Percentiles rank a stretch among this genome's conserved stretches.
Conservation (phyloP, 1,284 basidiomycete species). For the Rhodotorula sp. region DNA sequence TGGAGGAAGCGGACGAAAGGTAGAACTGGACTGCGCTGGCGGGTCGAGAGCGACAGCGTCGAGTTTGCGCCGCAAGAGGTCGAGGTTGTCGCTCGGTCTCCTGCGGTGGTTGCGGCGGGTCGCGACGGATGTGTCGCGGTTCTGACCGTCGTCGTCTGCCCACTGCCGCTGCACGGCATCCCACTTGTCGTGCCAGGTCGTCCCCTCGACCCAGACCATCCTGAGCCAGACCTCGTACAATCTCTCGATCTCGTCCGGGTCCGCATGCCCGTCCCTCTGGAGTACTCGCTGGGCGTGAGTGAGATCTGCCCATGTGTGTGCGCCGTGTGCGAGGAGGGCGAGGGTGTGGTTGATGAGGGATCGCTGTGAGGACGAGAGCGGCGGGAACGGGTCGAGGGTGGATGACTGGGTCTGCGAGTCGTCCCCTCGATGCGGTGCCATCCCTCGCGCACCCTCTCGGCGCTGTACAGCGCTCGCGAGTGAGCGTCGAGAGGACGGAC, state of each 20-base stretch:
- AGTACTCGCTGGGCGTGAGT: neutral
- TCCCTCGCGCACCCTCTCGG: neutral
- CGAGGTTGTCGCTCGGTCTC: constrained; percentile 19
- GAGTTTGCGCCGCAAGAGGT: constrained; percentile 13
- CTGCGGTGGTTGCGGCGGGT: neutral
- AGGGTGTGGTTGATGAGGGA: constrained; percentile 14
- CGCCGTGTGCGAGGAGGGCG: neutral
- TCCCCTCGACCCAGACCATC: constrained; percentile 23
- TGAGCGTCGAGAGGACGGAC: neutral
- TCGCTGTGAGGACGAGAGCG: constrained; percentile 5
- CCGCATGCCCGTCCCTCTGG: neutral
- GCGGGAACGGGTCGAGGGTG: constrained; percentile 13
- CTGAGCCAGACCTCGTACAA: constrained; percentile 19
- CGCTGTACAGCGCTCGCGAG: neutral
- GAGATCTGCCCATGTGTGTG: constrained; percentile 14
- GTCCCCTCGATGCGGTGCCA: neutral
- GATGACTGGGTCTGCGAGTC: neutral
- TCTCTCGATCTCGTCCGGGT: constrained; percentile 9
- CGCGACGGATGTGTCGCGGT: neutral
- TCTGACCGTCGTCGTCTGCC: neutral
- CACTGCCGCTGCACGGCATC: neutral
- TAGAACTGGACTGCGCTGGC: too few relatives aligned
- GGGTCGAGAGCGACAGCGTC: constrained; percentile 1
- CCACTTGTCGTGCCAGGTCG: constrained; percentile 38
- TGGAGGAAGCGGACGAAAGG: neutral